These are phyloP conservation scores for Schrenkiella parvula DNA, from an alignment of 345 rosid species.

Conservation along the genomic window DNA sequence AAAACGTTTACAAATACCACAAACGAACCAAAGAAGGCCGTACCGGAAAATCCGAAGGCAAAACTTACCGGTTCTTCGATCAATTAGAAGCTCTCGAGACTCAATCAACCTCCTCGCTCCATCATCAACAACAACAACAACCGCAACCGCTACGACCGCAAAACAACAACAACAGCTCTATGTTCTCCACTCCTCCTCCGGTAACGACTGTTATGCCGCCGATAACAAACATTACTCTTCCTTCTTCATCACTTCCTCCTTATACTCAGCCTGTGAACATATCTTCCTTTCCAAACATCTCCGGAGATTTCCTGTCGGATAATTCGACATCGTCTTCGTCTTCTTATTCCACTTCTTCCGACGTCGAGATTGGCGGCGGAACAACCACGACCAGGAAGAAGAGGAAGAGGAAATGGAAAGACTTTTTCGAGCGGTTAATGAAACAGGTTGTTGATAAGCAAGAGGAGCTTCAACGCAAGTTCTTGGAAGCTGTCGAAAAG, in stretches of 20 bases:
- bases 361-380: constrained; percentile 44
- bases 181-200: constrained; percentile 36
- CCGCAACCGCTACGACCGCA: constrained; percentile 9
- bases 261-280: constrained; percentile 18
- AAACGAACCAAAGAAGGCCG: constrained; percentile 86
- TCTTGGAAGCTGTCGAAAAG: constrained; percentile 71
- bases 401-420: constrained; percentile 63
- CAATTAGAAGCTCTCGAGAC: constrained; percentile 71
- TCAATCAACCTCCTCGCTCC: constrained; percentile 22
- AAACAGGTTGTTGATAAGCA: constrained; percentile 64
- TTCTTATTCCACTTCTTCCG: constrained; percentile 69
- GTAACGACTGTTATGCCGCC: constrained; percentile 38
- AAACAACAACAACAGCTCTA: constrained; percentile 13
- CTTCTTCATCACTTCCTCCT: constrained; percentile 29
- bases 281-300: constrained; percentile 33
- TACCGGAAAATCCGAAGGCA: constrained; percentile 61
- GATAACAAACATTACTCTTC: constrained; percentile 16
- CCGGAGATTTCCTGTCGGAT: constrained; percentile 44
- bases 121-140: constrained; percentile 13
- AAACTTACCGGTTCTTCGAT: constrained; percentile 71
- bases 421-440: constrained; percentile 58
- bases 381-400: constrained; percentile 41
- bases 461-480: constrained; percentile 69
- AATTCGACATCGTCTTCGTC: constrained; percentile 40
- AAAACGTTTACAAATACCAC: constrained; percentile 89